A percentile compares a stretch with the other conserved stretches of the same genome.
Evolutionary conservation across 306 rosid genomes (phyloP).

Genomic region (Lagenaria siceraria): DNA sequence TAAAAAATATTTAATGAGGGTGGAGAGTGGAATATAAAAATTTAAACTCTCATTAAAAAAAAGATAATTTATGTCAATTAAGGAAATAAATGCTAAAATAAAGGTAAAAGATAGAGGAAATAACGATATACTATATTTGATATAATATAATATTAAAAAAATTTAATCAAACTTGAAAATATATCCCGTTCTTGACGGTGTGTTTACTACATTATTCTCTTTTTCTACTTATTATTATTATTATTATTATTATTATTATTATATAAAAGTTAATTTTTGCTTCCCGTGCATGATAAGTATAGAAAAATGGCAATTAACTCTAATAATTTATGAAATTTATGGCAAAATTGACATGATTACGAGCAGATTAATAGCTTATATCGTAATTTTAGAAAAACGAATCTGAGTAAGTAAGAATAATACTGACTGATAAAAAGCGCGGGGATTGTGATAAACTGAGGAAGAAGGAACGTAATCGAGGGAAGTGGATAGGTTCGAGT

Average conservation of each 20-base stretch:
- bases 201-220: background rate
- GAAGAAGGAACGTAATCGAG: constrained; percentile 6
- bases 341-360: background rate
- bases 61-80: too few relatives aligned
- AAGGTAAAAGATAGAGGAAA: background rate
- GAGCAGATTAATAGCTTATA: background rate
- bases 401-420: background rate
- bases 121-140: too few relatives aligned
- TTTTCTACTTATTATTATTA: background rate
- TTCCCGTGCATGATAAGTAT: background rate
- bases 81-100: too few relatives aligned
- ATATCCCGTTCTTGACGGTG: too few relatives aligned
- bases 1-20: too few relatives aligned
- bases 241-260: background rate
- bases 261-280: background rate
- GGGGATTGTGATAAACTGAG: constrained; percentile 28
- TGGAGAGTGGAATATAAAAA: too few relatives aligned
- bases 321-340: background rate
- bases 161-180: too few relatives aligned
- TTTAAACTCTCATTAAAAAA: too few relatives aligned
- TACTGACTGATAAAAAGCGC: constrained; percentile 34
- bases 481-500: constrained; percentile 5
- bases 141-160: too few relatives aligned
- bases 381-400: too few relatives aligned
- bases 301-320: background rate